These are phyloP conservation scores for Pharus latifolius DNA, from an alignment of 176 grass and related monocot species.

Conservation along the genomic window DNA sequence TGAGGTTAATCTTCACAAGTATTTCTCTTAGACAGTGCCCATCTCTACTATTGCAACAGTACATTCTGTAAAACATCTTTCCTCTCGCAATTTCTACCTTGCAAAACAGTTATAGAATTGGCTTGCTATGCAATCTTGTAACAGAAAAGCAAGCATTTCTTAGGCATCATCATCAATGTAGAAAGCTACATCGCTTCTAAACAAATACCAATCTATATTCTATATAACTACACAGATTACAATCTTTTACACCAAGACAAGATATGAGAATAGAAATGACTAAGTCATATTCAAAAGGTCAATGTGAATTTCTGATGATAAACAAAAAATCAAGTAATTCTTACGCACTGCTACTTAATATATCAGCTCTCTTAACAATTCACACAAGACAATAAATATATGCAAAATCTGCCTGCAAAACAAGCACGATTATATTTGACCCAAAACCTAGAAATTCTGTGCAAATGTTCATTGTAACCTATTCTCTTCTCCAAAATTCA, in stretches of 20 bases:
- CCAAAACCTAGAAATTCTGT: background rate
- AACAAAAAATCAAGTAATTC: background rate
- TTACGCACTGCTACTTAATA: no score
- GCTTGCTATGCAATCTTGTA: background rate
- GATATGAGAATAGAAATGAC: background rate
- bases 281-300: no score
- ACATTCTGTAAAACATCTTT: background rate
- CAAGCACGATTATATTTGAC: background rate
- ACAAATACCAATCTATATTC: no score
- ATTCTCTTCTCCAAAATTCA: background rate
- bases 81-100: background rate
- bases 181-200: background rate
- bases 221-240: background rate
- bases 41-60: background rate
- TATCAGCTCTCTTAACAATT: background rate
- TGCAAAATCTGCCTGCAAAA: background rate
- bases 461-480: background rate
- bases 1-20: background rate
- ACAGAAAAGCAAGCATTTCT: background rate
- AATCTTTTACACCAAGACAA: background rate
- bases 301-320: background rate
- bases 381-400: background rate
- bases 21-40: background rate
- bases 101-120: background rate
- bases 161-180: background rate